phyloP scores from a whole-genome alignment of 805 yeast species.

The Novakomyces olei region DNA sequence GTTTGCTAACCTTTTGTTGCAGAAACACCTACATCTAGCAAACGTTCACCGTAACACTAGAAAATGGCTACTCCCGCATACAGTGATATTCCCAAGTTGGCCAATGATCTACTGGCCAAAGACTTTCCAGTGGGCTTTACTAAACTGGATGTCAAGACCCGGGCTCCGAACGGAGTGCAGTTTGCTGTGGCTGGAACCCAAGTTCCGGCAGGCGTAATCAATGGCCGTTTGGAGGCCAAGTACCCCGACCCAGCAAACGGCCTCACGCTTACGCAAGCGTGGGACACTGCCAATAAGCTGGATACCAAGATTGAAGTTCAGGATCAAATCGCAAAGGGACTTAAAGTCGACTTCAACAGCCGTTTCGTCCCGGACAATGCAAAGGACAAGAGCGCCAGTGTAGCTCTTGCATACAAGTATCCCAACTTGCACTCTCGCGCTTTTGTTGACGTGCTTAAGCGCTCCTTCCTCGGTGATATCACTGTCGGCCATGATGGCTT shows the following conservation, averaged over 20 bases:
- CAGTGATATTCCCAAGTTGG: conserved; percentile 78
- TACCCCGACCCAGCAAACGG: conserved; percentile 84
- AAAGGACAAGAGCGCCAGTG: conserved; percentile 58
- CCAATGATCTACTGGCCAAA: conserved; percentile 70
- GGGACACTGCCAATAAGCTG: conserved; percentile 84
- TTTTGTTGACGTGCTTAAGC: conserved; percentile 83
- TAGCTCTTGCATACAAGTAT: conserved; percentile 78
- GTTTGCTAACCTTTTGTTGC: too few relatives aligned
- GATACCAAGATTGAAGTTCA: conserved; percentile 83
- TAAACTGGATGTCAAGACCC: conserved; percentile 69
- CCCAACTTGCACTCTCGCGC: conserved; percentile 85
- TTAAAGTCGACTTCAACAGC: conserved; percentile 79
- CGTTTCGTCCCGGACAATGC: conserved; percentile 64
- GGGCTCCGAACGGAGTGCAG: conserved; percentile 84
- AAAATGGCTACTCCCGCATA: conserved; percentile 70
- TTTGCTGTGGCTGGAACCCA: conserved; percentile 86
- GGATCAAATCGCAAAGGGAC: conserved; percentile 83
- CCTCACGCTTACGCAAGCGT: conserved; percentile 84
- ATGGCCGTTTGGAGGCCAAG: conserved; percentile 79
- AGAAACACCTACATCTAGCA: too few relatives aligned
- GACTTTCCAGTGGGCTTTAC: conserved; percentile 56
- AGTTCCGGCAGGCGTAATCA: conserved; percentile 53
- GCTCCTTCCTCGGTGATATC: conserved; percentile 83
- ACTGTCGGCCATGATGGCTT: conserved; percentile 90
- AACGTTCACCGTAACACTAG: too few relatives aligned